Evolutionary conservation across 495 filamentous ascomycete genomes (phyloP), one percentile per base, ranked within the genome.

Genomic region (Aspergillus steynii): DNA sequence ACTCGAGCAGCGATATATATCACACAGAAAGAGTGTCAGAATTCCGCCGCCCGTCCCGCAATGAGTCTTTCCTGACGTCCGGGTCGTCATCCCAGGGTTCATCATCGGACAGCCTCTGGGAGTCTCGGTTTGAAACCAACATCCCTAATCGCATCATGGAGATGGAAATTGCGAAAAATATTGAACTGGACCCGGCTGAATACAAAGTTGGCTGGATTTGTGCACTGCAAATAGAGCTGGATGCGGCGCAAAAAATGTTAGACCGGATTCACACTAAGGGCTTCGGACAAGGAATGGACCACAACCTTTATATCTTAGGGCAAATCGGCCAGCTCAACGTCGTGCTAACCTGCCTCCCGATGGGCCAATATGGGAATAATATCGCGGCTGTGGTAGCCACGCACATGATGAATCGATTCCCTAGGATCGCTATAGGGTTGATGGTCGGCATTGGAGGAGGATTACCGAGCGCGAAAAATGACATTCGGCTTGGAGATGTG

Each of bases 361-460:
- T 61, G 14, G 72, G 72, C 2, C 50, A 67, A 29, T 70, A 71
- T 26, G 78, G 80, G 4, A 73, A 45, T 45, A 56, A 56, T 32
- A 56, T 66, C 29, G 72, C 74, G 5, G 67, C 72, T 34, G 68
- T 55, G 26, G 68, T 71, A 26, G 71, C 74, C 14, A 67, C 60
- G 14, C 58, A 71, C 14, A 61, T 61, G 51, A 25, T 56, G 9
- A 26, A 10, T 42, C 48, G 29, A 28, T 83, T 83, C 61, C 68
- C 68, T 0, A 71, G 66, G 6, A 59, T 83, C 15, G 56, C 71
- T 25, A 61, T 80, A 34, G 62, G 71, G n/a, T 61, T 85, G 46
- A 78, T 83, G 69, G 80, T 84, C 7, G 81, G 80, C 20, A 78
- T 82, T 55, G 78, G 74, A 3, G 79, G 78, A 20, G 79, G 79